phyloP scores from a whole-genome alignment of 2,329 filamentous ascomycete genomes.

The Massarina eburnea region DNA sequence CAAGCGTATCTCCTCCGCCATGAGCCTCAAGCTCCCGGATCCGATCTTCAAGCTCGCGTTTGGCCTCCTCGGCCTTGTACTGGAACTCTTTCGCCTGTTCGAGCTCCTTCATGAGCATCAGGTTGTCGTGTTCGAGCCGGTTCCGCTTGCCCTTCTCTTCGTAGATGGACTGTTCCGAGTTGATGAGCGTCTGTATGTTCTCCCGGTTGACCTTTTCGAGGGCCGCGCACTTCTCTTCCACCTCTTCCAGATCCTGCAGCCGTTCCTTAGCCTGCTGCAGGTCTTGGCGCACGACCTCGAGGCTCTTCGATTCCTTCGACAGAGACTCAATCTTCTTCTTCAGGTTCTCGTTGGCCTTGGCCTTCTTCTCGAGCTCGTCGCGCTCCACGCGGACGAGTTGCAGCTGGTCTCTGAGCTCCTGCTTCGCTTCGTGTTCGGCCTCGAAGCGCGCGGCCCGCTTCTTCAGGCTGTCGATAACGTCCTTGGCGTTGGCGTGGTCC shows the following conservation, averaged over 20 bases:
- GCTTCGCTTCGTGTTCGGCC: conserved; percentile 46
- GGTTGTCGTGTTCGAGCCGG: conserved; percentile 51
- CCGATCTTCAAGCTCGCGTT: conserved; percentile 50
- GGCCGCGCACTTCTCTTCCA: conserved; percentile 48
- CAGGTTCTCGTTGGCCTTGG: conserved; percentile 55
- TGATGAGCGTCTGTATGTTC: conserved; percentile 52
- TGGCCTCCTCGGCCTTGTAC: conserved; percentile 50
- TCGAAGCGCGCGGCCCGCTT: conserved; percentile 48
- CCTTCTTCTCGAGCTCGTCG: conserved; percentile 52
- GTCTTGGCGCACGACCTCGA: conserved; percentile 48
- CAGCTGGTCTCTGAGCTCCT: conserved; percentile 54
- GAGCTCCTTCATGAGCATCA: conserved; percentile 49
- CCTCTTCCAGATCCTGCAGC: conserved; percentile 47
- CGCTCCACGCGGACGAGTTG: conserved; percentile 52
- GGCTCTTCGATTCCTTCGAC: conserved; percentile 50
- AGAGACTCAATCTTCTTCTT: conserved; percentile 56
- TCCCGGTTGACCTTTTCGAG: conserved; percentile 56
- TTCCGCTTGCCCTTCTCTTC: conserved; percentile 52
- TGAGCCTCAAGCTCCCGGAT: conserved; percentile 46
- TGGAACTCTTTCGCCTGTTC: conserved; percentile 52
- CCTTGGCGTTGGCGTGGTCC: conserved; percentile 48
- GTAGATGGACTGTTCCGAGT: conserved; percentile 55
- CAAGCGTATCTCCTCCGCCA: conserved; percentile 36
- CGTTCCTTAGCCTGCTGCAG: conserved; percentile 48
- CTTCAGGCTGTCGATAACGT: conserved; percentile 49